Conservation (phyloP, 352 stramenopile genomes). For the Globisporangium polare region DNA sequence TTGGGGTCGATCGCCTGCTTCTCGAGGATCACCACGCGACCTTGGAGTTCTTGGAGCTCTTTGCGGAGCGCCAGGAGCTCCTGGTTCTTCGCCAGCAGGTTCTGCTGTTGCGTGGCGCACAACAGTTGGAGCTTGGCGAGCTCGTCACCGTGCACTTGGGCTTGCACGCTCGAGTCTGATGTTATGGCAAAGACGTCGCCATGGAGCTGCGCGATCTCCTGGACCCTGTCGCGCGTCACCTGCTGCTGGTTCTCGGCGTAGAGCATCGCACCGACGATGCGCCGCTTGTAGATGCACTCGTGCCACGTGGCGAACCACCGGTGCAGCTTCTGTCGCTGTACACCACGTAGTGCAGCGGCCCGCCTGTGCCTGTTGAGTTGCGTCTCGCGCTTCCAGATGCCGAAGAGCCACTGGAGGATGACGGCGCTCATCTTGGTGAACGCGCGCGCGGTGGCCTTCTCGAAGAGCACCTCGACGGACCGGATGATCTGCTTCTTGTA, state of each 20-base stretch:
- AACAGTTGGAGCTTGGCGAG: constrained; percentile 31
- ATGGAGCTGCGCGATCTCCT: constrained; percentile 53
- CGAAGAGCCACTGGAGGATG: constrained; percentile 64
- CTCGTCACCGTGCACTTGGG: constrained; percentile 37
- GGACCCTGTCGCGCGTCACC: constrained; percentile 28
- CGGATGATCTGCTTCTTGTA: constrained; percentile 69
- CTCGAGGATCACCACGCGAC: constrained; percentile 33
- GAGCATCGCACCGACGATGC: constrained; percentile 69
- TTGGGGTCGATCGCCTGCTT: constrained; percentile 43
- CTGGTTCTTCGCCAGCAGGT: constrained; percentile 38
- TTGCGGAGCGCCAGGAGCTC: constrained; percentile 48
- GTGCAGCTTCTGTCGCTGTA: constrained; percentile 30
- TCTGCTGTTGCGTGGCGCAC: constrained; percentile 26
- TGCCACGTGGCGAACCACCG: constrained; percentile 46
- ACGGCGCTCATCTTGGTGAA: constrained; percentile 55
- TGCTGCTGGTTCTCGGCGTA: constrained; percentile 61
- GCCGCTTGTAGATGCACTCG: constrained; percentile 51
- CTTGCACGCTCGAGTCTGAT: constrained; percentile 27
- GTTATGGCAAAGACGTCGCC: constrained; percentile 53
- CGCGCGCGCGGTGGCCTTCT: constrained; percentile 47
- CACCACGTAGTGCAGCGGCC: constrained; percentile 9
- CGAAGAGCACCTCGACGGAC: constrained; percentile 62
- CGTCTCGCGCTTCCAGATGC: constrained; percentile 43
- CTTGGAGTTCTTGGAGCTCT: constrained; percentile 36
- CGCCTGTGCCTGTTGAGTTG: constrained; percentile 27